Conservation (phyloP, 345 rosid species). For the Gossypium anomalum region DNA sequence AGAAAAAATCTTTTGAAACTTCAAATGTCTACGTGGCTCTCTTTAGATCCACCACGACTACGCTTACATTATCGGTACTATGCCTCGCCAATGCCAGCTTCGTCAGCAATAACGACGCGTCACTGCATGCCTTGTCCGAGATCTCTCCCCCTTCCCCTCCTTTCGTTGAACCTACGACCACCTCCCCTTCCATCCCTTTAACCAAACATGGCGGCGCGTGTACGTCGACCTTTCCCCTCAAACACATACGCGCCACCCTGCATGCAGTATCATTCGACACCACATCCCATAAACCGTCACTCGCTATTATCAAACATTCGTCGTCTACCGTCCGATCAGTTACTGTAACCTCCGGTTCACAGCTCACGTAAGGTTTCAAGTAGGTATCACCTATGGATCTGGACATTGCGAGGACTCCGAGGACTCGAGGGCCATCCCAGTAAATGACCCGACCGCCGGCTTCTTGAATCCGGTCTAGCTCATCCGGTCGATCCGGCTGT, state of each 20-base stretch:
- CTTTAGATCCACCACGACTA: slow-evolving; percentile 72
- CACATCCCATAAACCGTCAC: slow-evolving; percentile 92
- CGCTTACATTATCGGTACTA: slow-evolving; percentile 80
- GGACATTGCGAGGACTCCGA: slow-evolving; percentile 85
- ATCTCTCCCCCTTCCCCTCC: slow-evolving; percentile 24
- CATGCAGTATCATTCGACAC: slow-evolving; percentile 81
- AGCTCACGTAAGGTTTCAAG: slow-evolving; percentile 81
- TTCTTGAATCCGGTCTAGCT: slow-evolving; percentile 59
- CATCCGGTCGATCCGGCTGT: slow-evolving; percentile 95
- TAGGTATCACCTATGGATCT: slow-evolving; percentile 91
- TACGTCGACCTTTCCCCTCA: slow-evolving; percentile 28
- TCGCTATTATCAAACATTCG: slow-evolving; percentile 74
- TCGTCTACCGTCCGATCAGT: slow-evolving; percentile 63
- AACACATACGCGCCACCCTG: slow-evolving; percentile 60
- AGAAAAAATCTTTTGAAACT: neutral
- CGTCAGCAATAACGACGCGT: slow-evolving; percentile 64
- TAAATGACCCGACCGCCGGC: slow-evolving; percentile 90
- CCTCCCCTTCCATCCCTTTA: neutral
- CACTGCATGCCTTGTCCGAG: slow-evolving; percentile 56
- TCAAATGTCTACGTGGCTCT: slow-evolving; percentile 33
- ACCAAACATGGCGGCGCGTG: neutral
- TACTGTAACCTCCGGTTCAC: slow-evolving; percentile 73
- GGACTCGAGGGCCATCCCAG: slow-evolving; percentile 85
- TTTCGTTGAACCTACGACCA: neutral
- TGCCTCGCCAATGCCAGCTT: slow-evolving; percentile 75